These are phyloP conservation scores for Aspergillus fischeri DNA, from an alignment of 2,329 filamentous ascomycete genomes.

Conservation along the genomic window DNA sequence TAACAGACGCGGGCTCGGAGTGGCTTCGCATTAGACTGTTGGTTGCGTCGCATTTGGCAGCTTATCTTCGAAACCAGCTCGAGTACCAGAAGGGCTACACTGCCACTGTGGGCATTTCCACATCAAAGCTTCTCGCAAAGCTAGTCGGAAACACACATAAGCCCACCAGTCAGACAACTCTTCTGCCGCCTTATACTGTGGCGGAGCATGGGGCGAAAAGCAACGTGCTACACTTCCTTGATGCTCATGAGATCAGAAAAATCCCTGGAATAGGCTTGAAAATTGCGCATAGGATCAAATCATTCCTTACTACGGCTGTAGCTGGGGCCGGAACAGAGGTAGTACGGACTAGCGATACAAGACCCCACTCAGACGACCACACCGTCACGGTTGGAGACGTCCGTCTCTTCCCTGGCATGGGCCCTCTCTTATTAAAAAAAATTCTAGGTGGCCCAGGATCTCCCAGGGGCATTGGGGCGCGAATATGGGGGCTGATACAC, in stretches of 20 bases:
- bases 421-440: constrained; percentile 60
- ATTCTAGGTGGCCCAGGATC: constrained; percentile 67
- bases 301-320: constrained; percentile 5
- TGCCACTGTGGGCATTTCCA: constrained; percentile 80
- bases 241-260: constrained; percentile 69
- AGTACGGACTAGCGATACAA: not conserved
- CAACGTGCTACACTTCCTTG: constrained; percentile 67
- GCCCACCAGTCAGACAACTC: constrained; percentile 78
- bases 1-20: constrained; percentile 3
- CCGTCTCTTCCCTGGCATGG: constrained; percentile 59
- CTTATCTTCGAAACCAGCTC: constrained; percentile 66
- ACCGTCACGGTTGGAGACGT: constrained; percentile 63
- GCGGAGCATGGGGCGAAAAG: constrained; percentile 25
- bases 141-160: constrained; percentile 81
- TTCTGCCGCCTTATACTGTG: constrained; percentile 61
- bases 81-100: constrained; percentile 79
- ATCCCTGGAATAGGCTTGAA: constrained; percentile 85
- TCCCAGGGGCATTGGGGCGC: constrained; percentile 66
- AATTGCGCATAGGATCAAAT: constrained; percentile 60
- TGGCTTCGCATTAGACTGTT: constrained; percentile 58
- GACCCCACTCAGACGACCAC: constrained; percentile 37
- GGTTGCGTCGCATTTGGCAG: constrained; percentile 76
- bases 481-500: constrained; percentile 74
- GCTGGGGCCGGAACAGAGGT: not conserved
- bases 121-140: constrained; percentile 82